Percentiles rank a stretch among this genome's conserved stretches.
phyloP scores from a whole-genome alignment of 2,329 filamentous ascomycete genomes.

The Fusarium fujikuroi region DNA sequence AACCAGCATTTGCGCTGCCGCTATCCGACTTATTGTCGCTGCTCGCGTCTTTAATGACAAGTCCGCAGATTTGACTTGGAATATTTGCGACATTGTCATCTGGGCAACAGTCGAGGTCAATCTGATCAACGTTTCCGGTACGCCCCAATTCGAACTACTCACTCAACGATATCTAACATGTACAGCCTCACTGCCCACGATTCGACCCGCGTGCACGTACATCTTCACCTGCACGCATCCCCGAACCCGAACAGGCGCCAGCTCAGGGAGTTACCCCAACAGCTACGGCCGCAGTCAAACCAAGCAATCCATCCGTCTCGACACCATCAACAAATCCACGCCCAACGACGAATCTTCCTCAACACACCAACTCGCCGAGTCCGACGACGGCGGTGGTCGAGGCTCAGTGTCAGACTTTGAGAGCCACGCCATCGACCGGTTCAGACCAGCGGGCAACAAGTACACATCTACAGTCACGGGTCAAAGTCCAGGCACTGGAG shows the following conservation, averaged over 20 bases:
- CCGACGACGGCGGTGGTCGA: background rate
- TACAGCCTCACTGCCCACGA: constrained; percentile 39
- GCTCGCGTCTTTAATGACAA: constrained; percentile 24
- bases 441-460: constrained; percentile 18
- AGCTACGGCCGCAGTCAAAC: constrained; percentile 36
- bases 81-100: constrained; percentile 37
- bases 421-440: constrained; percentile 35
- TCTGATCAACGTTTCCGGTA: constrained; percentile 40
- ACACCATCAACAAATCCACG: constrained; percentile 24
- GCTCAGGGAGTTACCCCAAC: constrained; percentile 33
- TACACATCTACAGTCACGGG: constrained; percentile 31
- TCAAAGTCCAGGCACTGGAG: background rate
- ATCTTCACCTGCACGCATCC: constrained; percentile 35
- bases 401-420: constrained; percentile 38
- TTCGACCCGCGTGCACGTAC: constrained; percentile 38
- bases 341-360: constrained; percentile 34
- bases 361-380: constrained; percentile 36
- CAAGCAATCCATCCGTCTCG: constrained; percentile 40
- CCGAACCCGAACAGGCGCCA: constrained; percentile 25
- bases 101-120: constrained; percentile 44
- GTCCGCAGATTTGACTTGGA: constrained; percentile 39
- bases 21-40: constrained; percentile 34
- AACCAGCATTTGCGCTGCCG: constrained; percentile 35
- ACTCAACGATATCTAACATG: fast-evolving
- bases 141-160: fast-evolving